Evolutionary conservation across 495 filamentous ascomycete species (phyloP).

Genomic region (Lichenothelia convexa): DNA sequence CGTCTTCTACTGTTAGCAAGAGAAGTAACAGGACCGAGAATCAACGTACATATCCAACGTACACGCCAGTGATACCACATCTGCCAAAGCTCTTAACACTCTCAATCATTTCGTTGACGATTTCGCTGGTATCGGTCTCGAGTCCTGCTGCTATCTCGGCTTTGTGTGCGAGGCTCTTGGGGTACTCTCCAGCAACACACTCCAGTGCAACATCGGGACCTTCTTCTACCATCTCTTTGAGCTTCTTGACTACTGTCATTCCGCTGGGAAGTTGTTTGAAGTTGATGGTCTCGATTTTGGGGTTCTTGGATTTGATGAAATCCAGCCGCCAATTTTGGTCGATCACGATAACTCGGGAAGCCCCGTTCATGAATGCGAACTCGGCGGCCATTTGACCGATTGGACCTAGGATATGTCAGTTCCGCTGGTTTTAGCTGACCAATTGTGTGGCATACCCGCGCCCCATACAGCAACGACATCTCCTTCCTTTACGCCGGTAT

Average conservation of each 20-base stretch:
- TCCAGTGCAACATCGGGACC: slow-evolving; percentile 69
- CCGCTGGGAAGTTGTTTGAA: slow-evolving; percentile 32
- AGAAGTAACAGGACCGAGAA: neutral
- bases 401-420: slow-evolving; percentile 14
- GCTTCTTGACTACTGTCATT: slow-evolving; percentile 43
- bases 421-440: neutral
- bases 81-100: slow-evolving; percentile 58
- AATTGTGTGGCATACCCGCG: slow-evolving; percentile 29
- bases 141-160: slow-evolving; percentile 53
- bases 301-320: slow-evolving; percentile 43
- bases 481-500: slow-evolving; percentile 61
- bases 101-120: slow-evolving; percentile 76
- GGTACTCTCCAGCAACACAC: slow-evolving; percentile 69
- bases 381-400: slow-evolving; percentile 69
- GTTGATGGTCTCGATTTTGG: slow-evolving; percentile 41
- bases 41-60: slow-evolving; percentile 58
- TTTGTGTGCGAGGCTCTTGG: slow-evolving; percentile 67
- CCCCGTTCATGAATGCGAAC: slow-evolving; percentile 55
- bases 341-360: slow-evolving; percentile 59
- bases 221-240: slow-evolving; percentile 53
- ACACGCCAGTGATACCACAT: slow-evolving; percentile 62
- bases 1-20: slow-evolving; percentile 38
- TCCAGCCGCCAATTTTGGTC: slow-evolving; percentile 64
- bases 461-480: slow-evolving; percentile 78
- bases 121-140: slow-evolving; percentile 76